Evolutionary conservation across 345 rosid genomes (phyloP), one percentile per base, ranked within the genome.

Genomic region (Corchorus olitorius): DNA sequence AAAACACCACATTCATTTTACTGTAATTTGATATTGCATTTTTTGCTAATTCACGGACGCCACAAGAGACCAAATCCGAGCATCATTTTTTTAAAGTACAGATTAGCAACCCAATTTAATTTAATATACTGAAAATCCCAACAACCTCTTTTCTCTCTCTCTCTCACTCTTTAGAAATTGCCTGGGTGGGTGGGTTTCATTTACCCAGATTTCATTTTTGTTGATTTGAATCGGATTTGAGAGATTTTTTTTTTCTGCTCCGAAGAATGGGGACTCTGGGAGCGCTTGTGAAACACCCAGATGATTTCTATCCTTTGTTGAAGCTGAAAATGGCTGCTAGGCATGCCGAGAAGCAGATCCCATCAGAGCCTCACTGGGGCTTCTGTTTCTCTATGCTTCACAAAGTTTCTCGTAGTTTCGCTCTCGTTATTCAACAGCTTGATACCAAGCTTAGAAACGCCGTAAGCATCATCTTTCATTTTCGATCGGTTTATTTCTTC

Each of bases 331-430:
- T 88, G 86, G 99, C 94, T 41, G 82, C 82, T 3, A 86, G 83
- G 46, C 54, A 86, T n/a, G 98, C 97, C 0, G 92, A 83, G 89
- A 94, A 90, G 86, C 97, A 94, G 91, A 96, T 94, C 90, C 98
- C 98, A 5, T 82, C 82, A 3, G 86, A 91, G 79, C 95, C 97
- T 69, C 97, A 91, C 83, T 92, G 98, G 99, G 94, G 77, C 8
- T 96, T 92, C 80, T 94, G 97, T 81, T 96, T 94, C 78, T 76
- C 94, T 3, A 92, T 94, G 97, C 97, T 96, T 66, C 95, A 85
- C 72, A 94, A 92, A 82, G 98, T 96, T 49, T 94, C 98, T 79
- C 89, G 97, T 2, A 92, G 97, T 87, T 96, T 96, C 62, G 89
- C 83, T 60, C 88, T 94, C 78, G 98, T 94, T 54, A 92, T 96